Base-by-base conservation (phyloP, 257 asterid genomes). In the Jacaranda mimosifolia region DNA sequence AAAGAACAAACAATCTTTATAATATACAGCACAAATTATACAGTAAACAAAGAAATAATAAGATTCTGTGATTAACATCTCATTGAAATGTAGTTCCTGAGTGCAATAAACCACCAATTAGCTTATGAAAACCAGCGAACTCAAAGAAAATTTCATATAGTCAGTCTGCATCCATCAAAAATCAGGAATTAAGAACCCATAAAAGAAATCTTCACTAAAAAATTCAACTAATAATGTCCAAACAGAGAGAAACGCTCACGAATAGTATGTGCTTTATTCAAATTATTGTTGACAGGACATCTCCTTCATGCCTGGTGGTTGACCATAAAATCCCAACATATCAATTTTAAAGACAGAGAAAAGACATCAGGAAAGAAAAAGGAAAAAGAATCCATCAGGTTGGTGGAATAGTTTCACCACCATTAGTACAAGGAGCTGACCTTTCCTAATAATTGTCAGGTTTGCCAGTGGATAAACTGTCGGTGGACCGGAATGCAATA, bases 391-490 rank as follows among this genome's bases (percentile, higher is more conserved):
- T 39, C 51, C 49, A 53, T 38, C 65, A 53, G 71, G 78, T 74
- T 63, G 83, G 81, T 70, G 81, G 13, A 82, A 74, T 63, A 82
- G 86, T 78, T 55, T 55, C 58, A 49, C 74, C 45, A 73, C 58
- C 53, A 69, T 73, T 43, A 65, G 68, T 72, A 52, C 45, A 74
- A 59, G 68, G 57, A 59, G 69, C 74, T 6, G 39, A 65, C 40
- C 52, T 38, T 78, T 78, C 65, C 74, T 63, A 74, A 69, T 82
- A 40, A 74, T 79, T 63, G 52, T 19, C 72, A 69, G n/a, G 48
- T 38, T 38, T 5, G 52, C 69, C 78, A 72, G 65, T 3, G 35
- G 45, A 46, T 63, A 40, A 67, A 76, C 39, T 76, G 80, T 76
- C 72, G 60, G 83, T 74, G 38, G 7, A 55, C 13, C 40, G 53